These are phyloP conservation scores for Aphanomyces cochlioides DNA, from an alignment of 352 stramenopile species.

Conservation along the genomic window DNA sequence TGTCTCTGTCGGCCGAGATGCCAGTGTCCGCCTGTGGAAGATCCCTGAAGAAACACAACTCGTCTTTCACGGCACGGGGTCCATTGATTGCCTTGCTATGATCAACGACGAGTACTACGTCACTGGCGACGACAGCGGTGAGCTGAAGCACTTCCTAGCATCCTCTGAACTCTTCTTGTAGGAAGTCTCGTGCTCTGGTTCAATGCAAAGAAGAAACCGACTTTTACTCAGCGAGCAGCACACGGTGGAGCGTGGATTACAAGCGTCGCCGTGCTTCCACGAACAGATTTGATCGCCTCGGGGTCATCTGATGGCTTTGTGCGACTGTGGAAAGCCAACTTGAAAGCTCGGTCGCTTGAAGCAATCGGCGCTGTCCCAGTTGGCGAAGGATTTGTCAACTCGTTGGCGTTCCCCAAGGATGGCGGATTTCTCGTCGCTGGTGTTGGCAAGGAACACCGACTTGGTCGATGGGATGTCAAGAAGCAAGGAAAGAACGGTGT, in stretches of 20 bases:
- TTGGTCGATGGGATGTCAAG: constrained; percentile 88
- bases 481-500: constrained; percentile 88
- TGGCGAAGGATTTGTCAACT: constrained; percentile 60
- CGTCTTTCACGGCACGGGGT: constrained; percentile 89
- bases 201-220: constrained; percentile 91
- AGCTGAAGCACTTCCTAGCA: neutral
- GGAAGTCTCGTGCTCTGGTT: constrained; percentile 88
- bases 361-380: constrained; percentile 72
- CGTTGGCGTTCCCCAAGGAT: constrained; percentile 65
- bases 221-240: constrained; percentile 72
- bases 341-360: constrained; percentile 59
- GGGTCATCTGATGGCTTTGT: constrained; percentile 90
- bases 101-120: constrained; percentile 91
- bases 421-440: constrained; percentile 87
- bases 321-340: constrained; percentile 86
- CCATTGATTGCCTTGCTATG: constrained; percentile 91
- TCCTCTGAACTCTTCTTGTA: neutral
- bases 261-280: constrained; percentile 82
- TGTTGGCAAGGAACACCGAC: constrained; percentile 89
- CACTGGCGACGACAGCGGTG: constrained; percentile 85
- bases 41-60: constrained; percentile 93
- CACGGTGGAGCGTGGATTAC: constrained; percentile 91
- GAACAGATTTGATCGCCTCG: constrained; percentile 88
- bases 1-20: constrained; percentile 87
- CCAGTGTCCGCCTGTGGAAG: constrained; percentile 94